These are phyloP conservation scores for Aspergillus sp. DNA, from an alignment of 2,329 filamentous ascomycete species.

Conservation along the genomic window DNA sequence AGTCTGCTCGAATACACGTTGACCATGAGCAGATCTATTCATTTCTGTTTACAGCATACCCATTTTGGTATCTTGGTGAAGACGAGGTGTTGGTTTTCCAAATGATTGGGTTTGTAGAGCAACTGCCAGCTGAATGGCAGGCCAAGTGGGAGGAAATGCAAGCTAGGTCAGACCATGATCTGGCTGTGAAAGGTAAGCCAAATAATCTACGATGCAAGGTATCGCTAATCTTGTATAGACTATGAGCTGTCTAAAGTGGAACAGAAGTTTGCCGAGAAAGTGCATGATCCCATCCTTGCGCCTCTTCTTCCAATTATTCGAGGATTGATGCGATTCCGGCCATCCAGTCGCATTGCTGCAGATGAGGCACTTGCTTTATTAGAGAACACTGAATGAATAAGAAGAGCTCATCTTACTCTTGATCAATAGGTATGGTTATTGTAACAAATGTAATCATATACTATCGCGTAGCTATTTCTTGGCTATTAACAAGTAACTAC, in stretches of 20 bases:
- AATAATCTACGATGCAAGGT: slow-evolving; percentile 1
- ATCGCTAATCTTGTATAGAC: slow-evolving; percentile 9
- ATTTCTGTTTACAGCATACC: slow-evolving; percentile 12
- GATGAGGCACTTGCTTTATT: slow-evolving; percentile 13
- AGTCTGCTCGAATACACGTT: slow-evolving; percentile 1
- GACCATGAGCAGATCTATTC: slow-evolving; percentile 14
- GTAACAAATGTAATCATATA: background rate
- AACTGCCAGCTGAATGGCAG: slow-evolving; percentile 15
- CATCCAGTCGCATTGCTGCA: slow-evolving; percentile 14
- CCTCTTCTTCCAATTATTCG: slow-evolving; percentile 13
- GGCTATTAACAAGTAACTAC: background rate
- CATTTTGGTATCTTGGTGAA: slow-evolving; percentile 13
- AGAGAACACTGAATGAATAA: background rate
- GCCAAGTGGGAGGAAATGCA: slow-evolving; percentile 11
- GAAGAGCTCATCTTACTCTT: background rate
- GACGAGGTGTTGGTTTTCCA: slow-evolving; percentile 11
- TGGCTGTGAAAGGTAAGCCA: slow-evolving; percentile 4
- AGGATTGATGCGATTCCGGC: slow-evolving; percentile 17
- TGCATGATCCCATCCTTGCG: slow-evolving; percentile 8
- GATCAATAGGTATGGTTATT: background rate
- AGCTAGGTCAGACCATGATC: slow-evolving; percentile 1
- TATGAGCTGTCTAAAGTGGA: slow-evolving; percentile 9
- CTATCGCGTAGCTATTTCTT: too few species aligned
- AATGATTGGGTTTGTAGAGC: slow-evolving; percentile 18
- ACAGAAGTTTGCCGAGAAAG: slow-evolving; percentile 8